A percentile compares a stretch with the other conserved stretches of the same genome.
Conservation (phyloP, 768 basidiomycete genomes). For the Strobilomyces echinocephalus region DNA sequence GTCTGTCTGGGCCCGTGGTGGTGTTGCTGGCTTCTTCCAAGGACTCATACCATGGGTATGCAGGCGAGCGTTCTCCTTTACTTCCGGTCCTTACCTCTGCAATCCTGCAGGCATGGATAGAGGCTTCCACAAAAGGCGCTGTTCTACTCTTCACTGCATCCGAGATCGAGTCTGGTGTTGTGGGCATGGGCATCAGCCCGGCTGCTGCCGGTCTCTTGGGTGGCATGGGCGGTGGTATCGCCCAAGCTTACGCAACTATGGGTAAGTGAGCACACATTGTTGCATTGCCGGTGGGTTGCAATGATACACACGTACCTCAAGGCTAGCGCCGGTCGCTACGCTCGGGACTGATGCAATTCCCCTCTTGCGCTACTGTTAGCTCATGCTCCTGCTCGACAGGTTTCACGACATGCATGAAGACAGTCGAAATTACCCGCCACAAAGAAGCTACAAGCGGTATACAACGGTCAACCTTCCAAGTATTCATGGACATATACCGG, state of each 20-base stretch:
- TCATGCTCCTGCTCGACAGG: constrained; percentile 43
- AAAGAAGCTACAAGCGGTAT: constrained; percentile 84
- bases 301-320: constrained; percentile 15
- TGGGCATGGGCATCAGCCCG: constrained; percentile 67
- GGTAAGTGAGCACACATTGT: constrained; percentile 50
- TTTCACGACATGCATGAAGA: constrained; percentile 99
- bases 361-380: background rate
- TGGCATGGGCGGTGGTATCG: constrained; percentile 96
- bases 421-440: constrained; percentile 93
- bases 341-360: constrained; percentile 6
- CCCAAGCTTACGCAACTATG: constrained; percentile 99
- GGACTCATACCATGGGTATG: constrained; percentile 97
- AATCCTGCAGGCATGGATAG: constrained; percentile 85
- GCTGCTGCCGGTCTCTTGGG: constrained; percentile 86
- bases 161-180: constrained; percentile 76
- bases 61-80: constrained; percentile 3
- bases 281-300: constrained; percentile 2
- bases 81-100: background rate
- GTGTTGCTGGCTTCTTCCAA: constrained; percentile 88
- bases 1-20: constrained; percentile 90
- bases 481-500: constrained; percentile 92
- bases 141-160: constrained; percentile 95
- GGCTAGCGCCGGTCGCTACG: constrained; percentile 20
- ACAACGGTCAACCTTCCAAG: constrained; percentile 88
- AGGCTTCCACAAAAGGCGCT: constrained; percentile 96